Percentiles rank a stretch among this genome's conserved stretches.
Evolutionary conservation across 2,329 filamentous ascomycete species (phyloP).

Genomic region (Colletotrichum sp.): DNA sequence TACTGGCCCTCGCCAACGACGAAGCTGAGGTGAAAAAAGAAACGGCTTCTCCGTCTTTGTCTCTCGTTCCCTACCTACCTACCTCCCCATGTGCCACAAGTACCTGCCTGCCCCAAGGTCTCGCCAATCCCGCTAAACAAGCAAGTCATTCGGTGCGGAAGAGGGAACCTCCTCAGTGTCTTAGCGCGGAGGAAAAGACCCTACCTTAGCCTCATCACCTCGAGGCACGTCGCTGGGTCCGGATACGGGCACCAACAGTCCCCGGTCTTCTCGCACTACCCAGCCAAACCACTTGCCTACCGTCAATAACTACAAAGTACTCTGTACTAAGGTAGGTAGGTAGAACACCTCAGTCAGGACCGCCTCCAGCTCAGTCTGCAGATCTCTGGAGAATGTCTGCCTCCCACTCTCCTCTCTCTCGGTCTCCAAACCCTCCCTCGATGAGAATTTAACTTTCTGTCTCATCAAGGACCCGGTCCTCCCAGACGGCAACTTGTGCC

Average conservation of each 20-base stretch:
- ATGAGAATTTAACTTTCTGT: background rate
- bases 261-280: background rate
- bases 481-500: constrained; percentile 11
- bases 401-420: background rate
- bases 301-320: background rate
- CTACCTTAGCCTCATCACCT: background rate
- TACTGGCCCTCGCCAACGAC: background rate
- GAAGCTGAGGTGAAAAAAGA: background rate
- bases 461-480: background rate
- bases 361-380: background rate
- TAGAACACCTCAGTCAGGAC: background rate
- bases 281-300: background rate
- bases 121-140: background rate
- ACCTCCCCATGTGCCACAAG: background rate
- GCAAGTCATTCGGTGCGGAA: background rate
- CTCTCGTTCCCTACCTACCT: background rate
- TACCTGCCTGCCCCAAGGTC: background rate
- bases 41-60: background rate
- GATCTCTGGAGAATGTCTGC: background rate
- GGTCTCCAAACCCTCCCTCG: background rate
- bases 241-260: background rate
- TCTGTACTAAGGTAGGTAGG: background rate
- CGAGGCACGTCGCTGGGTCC: background rate
- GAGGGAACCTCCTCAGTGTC: background rate
- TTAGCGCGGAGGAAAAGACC: background rate